A percentile compares a stretch with the other conserved stretches of the same genome.
phyloP scores from a whole-genome alignment of 306 rosid species.

The Cajanus cajan region DNA sequence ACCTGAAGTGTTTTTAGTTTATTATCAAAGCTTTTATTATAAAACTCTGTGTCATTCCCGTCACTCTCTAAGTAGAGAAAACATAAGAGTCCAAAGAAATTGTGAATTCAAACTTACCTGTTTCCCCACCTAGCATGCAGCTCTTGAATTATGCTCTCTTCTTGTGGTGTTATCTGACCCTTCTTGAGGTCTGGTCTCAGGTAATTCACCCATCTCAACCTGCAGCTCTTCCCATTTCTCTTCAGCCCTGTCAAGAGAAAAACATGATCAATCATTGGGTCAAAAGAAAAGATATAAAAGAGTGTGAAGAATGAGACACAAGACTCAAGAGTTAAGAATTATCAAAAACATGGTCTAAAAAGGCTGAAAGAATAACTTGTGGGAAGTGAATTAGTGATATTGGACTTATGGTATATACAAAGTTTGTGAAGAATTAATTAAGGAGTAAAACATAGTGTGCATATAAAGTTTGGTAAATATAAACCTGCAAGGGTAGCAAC shows the following conservation, averaged over 20 bases:
- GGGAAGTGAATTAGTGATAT: slow-evolving; percentile 12
- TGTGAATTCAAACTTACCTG: slow-evolving; percentile 50
- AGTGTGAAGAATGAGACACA: neutral
- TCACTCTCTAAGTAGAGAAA: neutral
- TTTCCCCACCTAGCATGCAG: slow-evolving; percentile 99
- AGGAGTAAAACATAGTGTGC: neutral
- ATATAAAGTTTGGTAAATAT: slow-evolving; percentile 4
- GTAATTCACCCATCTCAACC: slow-evolving; percentile 91
- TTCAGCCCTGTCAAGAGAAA: slow-evolving; percentile 51
- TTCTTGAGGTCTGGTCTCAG: slow-evolving; percentile 74
- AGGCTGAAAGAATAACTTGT: neutral
- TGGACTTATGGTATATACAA: neutral
- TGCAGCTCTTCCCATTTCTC: slow-evolving; percentile 92
- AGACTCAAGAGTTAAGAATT: neutral
- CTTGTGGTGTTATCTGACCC: slow-evolving; percentile 81
- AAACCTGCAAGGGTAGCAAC: slow-evolving; percentile 87
- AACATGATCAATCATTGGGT: neutral
- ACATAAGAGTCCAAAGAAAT: neutral
- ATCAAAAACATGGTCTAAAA: neutral
- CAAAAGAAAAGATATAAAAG: neutral
- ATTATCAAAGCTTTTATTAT: neutral
- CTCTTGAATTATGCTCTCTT: slow-evolving; percentile 83
- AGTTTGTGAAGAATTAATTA: neutral
- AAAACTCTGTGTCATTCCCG: neutral
- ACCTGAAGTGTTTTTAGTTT: slow-evolving; percentile 39